A percentile compares a stretch with the other conserved stretches of the same genome.
Conservation (phyloP, 495 filamentous ascomycete species). For the Talaromyces adpressus region DNA sequence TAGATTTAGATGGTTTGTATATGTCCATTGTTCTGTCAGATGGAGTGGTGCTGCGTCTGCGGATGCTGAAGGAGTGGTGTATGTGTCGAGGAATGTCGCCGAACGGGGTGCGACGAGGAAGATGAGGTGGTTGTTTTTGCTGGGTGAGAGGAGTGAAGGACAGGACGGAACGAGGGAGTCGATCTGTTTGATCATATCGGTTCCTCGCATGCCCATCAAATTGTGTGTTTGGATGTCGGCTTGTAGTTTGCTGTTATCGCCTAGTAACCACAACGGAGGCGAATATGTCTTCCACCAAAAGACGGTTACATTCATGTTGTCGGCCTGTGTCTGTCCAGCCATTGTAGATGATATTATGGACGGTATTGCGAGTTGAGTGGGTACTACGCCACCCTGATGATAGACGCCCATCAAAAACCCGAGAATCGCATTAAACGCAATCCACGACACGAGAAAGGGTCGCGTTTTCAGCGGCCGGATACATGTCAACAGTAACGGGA, state of each 20-base stretch:
- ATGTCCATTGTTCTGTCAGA: constrained; percentile 63
- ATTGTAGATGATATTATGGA: constrained; percentile 21
- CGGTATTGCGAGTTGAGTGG: constrained; percentile 57
- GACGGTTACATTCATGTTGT: constrained; percentile 52
- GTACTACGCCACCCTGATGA: constrained; percentile 89
- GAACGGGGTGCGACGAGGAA: constrained; percentile 68
- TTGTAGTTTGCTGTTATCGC: constrained; percentile 53
- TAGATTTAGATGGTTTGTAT: constrained; percentile 71
- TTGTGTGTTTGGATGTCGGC: constrained; percentile 60
- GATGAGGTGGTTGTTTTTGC: constrained; percentile 24
- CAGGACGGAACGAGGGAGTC: constrained; percentile 49
- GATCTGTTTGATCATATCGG: constrained; percentile 53
- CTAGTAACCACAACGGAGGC: constrained; percentile 86
- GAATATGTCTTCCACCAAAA: constrained; percentile 99
- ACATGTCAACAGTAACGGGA: constrained; percentile 84
- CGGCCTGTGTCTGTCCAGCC: constrained; percentile 7
- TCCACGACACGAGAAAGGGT: constrained; percentile 63
- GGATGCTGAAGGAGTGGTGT: constrained; percentile 18
- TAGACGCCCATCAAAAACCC: constrained; percentile 86
- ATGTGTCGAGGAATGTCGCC: constrained; percentile 63
- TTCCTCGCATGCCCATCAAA: constrained; percentile 71
- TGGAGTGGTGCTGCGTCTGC: constrained; percentile 13
- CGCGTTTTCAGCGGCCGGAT: constrained; percentile 59
- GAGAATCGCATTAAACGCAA: constrained; percentile 72
- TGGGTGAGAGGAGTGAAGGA: constrained; percentile 1